phyloP scores from a whole-genome alignment of 441 rosid genomes.

The Iberis amara region DNA sequence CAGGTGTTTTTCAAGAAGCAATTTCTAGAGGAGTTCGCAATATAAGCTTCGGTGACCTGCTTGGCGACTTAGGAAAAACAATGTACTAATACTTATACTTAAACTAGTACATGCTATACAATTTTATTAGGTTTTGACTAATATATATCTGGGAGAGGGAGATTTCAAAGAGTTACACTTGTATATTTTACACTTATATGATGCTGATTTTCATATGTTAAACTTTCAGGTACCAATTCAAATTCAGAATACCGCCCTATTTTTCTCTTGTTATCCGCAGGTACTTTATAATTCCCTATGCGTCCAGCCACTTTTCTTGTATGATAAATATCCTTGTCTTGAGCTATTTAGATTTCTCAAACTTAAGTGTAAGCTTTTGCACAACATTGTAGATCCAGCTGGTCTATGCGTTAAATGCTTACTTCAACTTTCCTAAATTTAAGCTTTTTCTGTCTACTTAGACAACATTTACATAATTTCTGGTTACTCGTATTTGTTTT shows the following conservation, averaged over 20 bases:
- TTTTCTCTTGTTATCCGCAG: conserved; percentile 93
- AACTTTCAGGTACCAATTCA: conserved; percentile 86
- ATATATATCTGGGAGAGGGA: background rate
- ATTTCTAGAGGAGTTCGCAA: conserved; percentile 77
- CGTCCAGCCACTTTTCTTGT: conserved; percentile 1
- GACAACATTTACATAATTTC: conserved; percentile 11
- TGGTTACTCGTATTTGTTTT: conserved; percentile 25
- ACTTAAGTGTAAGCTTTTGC: conserved; percentile 4
- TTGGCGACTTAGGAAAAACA: conserved; percentile 81
- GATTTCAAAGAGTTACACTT: conserved; percentile 6
- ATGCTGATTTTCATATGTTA: conserved; percentile 21
- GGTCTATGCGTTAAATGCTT: conserved; percentile 18
- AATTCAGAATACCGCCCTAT: conserved; percentile 88
- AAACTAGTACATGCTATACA: conserved; percentile 4
- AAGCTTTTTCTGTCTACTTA: background rate
- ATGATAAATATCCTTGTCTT: conserved; percentile 19
- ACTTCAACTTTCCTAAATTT: conserved; percentile 1
- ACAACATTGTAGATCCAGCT: conserved; percentile 16
- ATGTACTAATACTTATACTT: conserved; percentile 44
- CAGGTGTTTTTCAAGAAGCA: conserved; percentile 79
- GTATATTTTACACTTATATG: conserved; percentile 5
- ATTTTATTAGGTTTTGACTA: background rate
- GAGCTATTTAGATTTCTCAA: conserved; percentile 13
- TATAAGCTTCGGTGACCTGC: conserved; percentile 88
- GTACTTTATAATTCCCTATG: conserved; percentile 32